A percentile compares a stretch with the other conserved stretches of the same genome.
These are phyloP conservation scores for Ogataea methylovora DNA, from an alignment of 805 yeast genomes.

Conservation along the genomic window DNA sequence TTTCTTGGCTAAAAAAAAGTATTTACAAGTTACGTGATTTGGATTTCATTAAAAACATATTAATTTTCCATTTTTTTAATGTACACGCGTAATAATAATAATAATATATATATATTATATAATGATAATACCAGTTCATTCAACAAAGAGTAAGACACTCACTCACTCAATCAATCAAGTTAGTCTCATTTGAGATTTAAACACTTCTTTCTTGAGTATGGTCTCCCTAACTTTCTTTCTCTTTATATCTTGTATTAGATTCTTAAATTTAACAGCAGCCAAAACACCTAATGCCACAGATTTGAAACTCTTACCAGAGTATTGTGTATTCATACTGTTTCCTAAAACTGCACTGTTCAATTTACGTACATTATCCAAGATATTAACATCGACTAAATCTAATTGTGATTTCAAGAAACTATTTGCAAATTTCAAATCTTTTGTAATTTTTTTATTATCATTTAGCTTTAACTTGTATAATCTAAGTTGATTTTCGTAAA, in stretches of 20 bases:
- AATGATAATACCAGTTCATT: too few species aligned
- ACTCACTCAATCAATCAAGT: too few species aligned
- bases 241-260: conserved; percentile 2
- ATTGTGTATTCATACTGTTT: conserved; percentile 3
- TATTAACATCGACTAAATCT: conserved; percentile 18
- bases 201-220: neutral
- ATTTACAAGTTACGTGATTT: too few species aligned
- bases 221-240: neutral
- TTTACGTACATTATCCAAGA: conserved; percentile 18
- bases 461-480: conserved; percentile 37
- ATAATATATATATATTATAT: too few species aligned
- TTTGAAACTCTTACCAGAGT: conserved; percentile 14
- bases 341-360: conserved; percentile 1
- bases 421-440: conserved; percentile 28
- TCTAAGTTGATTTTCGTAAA: conserved; percentile 33
- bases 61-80: too few species aligned
- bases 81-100: too few species aligned
- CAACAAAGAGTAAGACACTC: too few species aligned
- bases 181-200: too few species aligned
- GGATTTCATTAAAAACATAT: too few species aligned
- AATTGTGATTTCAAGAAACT: conserved; percentile 24
- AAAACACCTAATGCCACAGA: conserved; percentile 27
- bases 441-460: conserved; percentile 29
- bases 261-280: conserved; percentile 29
- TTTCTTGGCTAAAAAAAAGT: too few species aligned